A percentile compares a stretch with the other conserved stretches of the same genome.
These are phyloP conservation scores for Phalaenopsis hybrid DNA, from an alignment of 116 monocot species.

Conservation along the genomic window DNA sequence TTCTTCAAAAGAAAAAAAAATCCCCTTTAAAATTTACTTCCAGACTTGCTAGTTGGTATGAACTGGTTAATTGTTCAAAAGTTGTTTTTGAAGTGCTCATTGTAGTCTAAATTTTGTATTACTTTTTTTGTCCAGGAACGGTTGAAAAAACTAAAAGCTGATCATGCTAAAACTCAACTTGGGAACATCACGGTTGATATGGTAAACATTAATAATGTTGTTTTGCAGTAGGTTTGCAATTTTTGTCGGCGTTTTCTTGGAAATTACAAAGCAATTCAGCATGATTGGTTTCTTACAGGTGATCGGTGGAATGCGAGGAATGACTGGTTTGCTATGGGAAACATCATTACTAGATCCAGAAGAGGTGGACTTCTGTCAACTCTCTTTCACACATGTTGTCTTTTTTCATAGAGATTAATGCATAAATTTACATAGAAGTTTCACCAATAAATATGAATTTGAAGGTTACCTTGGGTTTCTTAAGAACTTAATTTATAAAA, in stretches of 20 bases:
- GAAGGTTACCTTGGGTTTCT: neutral
- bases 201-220: slow-evolving; percentile 28
- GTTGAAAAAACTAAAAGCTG: slow-evolving; percentile 83
- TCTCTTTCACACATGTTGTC: neutral
- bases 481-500: neutral
- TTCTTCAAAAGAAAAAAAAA: neutral
- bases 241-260: neutral
- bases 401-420: neutral
- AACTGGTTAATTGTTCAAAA: neutral
- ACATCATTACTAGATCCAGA: slow-evolving; percentile 95
- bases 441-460: neutral
- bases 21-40: neutral
- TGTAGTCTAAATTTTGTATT: neutral
- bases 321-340: slow-evolving; percentile 94
- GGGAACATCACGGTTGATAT: slow-evolving; percentile 94
- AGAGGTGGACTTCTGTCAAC: slow-evolving; percentile 45
- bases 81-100: neutral
- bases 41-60: neutral
- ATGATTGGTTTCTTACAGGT: slow-evolving; percentile 42
- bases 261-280: neutral
- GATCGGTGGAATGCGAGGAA: slow-evolving; percentile 99
- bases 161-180: slow-evolving; percentile 84
- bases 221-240: neutral
- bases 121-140: slow-evolving; percentile 57
- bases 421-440: neutral